Evolutionary conservation across 2,329 filamentous ascomycete genomes (phyloP), one percentile per base, ranked within the genome.

Genomic region (Achaetomium macrosporum): DNA sequence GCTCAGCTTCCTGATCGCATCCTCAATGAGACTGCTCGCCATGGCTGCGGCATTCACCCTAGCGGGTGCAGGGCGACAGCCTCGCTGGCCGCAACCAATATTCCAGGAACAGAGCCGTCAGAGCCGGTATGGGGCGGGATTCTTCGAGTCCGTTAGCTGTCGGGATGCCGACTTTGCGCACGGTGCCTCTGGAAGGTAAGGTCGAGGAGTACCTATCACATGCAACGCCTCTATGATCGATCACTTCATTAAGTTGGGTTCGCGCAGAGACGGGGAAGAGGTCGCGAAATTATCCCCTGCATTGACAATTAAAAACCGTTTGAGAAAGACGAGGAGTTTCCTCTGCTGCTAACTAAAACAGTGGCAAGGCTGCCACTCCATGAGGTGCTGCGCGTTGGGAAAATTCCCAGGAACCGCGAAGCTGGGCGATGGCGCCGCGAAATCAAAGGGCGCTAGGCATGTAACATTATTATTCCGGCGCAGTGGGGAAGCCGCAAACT

Each of bases 1-100:
- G 64, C 74, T 76, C 59, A 84, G 73, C 69, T 78, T 77, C 72
- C 78, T 79, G 60, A 83, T 76, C 65, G 83, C 78, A 70, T 84
- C 77, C 59, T 85, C 82, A 64, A 84, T 79, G 61, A 74, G 76
- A 62, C 73, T 76, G 57, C 73, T 74, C 71, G 81, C 78, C 82
- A 85, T 85, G 69, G 66, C 72, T 73, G 72, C 77, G 73, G 72
- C 71, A 76, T 73, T 59, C 64, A 70, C 71, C 65, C 68, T 65
- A 59, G 62, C 61, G 57, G 63, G 66, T 59, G 51, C 53, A 57
- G 39, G 51, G 53, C 55, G 54, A 54, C 54, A 53, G 50, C 57
- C 52, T 53, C 56, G 54, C 31, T 47, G 53, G 48, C 55, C 61
- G 61, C 61, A 61, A 62, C 30, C 36, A 9, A 10, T 61, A 56